These are phyloP conservation scores for Coprinopsis cinerea DNA, from an alignment of 768 basidiomycete species.

Conservation along the genomic window DNA sequence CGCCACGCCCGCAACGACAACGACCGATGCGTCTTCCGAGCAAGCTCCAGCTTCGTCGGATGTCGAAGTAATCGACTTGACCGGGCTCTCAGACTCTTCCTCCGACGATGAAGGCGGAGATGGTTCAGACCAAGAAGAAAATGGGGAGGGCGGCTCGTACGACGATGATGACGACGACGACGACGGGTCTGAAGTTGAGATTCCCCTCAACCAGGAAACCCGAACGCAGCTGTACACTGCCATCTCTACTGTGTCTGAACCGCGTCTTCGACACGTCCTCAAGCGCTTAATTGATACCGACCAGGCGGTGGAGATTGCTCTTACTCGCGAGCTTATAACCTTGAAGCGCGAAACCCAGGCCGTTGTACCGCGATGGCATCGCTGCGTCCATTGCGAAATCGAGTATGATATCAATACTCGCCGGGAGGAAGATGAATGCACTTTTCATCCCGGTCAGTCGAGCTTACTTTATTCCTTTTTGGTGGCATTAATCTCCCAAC, in stretches of 20 bases:
- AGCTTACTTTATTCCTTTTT: not conserved
- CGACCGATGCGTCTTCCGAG: not conserved
- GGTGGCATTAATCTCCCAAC: not conserved
- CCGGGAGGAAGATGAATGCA: conserved; percentile 37
- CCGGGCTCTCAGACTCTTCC: conserved; percentile 29
- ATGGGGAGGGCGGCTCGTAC: conserved; percentile 17
- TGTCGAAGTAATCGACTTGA: conserved; percentile 39
- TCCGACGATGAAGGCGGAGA: conserved; percentile 20
- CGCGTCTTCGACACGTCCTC: conserved; percentile 37
- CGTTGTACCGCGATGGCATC: conserved; percentile 39
- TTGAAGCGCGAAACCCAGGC: conserved; percentile 28
- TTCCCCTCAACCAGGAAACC: conserved; percentile 32
- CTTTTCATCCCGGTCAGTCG: conserved; percentile 44
- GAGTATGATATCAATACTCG: conserved; percentile 37
- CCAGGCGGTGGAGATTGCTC: conserved; percentile 35
- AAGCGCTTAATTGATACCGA: conserved; percentile 32
- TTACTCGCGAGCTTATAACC: conserved; percentile 39
- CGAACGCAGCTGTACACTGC: conserved; percentile 37
- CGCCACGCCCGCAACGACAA: not conserved
- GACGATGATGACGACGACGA: conserved; percentile 13
- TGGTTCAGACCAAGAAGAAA: conserved; percentile 16
- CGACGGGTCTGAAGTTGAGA: conserved; percentile 27
- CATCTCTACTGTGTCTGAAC: conserved; percentile 36
- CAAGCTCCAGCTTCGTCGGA: not conserved
- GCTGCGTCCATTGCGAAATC: conserved; percentile 40